Percentiles rank a stretch among this genome's conserved stretches.
Conservation (phyloP, 805 yeast genomes). For the Candida pseudoglaebosa region DNA sequence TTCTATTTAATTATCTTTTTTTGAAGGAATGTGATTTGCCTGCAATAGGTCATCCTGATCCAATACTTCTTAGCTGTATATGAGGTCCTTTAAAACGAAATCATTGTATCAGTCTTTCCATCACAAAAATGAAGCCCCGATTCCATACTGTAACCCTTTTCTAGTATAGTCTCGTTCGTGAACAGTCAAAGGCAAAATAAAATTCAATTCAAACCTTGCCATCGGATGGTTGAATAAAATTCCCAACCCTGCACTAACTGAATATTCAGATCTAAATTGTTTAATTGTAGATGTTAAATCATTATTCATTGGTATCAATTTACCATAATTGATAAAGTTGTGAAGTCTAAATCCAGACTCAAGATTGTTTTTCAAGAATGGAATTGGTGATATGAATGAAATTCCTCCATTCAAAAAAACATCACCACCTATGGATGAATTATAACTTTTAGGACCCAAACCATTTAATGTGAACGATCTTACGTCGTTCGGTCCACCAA, state of each 20-base stretch:
- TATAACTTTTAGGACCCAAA: constrained; percentile 51
- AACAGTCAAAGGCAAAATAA: constrained; percentile 45
- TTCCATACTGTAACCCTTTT: constrained; percentile 57
- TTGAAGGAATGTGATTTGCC: no score
- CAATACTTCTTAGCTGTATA: no score
- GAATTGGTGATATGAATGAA: constrained; percentile 41
- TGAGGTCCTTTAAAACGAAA: no score
- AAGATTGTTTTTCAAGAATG: constrained; percentile 24
- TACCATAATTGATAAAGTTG: constrained; percentile 46
- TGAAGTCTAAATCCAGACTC: constrained; percentile 49
- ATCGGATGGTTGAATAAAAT: constrained; percentile 51
- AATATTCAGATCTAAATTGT: constrained; percentile 16
- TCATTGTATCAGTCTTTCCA: no score
- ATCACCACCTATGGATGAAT: constrained; percentile 52
- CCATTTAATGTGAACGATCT: constrained; percentile 51
- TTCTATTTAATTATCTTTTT: no score
- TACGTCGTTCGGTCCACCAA: constrained; percentile 60
- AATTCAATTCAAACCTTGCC: constrained; percentile 56
- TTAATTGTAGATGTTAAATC: constrained; percentile 5
- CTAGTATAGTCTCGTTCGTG: constrained; percentile 45
- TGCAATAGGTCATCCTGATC: no score
- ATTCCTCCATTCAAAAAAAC: constrained; percentile 43
- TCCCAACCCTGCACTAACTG: constrained; percentile 46
- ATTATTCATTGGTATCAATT: constrained; percentile 27
- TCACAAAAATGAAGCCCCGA: constrained; percentile 55